These are phyloP conservation scores for Meyerozyma carpophila DNA, from an alignment of 1,139 yeast species.

Conservation along the genomic window DNA sequence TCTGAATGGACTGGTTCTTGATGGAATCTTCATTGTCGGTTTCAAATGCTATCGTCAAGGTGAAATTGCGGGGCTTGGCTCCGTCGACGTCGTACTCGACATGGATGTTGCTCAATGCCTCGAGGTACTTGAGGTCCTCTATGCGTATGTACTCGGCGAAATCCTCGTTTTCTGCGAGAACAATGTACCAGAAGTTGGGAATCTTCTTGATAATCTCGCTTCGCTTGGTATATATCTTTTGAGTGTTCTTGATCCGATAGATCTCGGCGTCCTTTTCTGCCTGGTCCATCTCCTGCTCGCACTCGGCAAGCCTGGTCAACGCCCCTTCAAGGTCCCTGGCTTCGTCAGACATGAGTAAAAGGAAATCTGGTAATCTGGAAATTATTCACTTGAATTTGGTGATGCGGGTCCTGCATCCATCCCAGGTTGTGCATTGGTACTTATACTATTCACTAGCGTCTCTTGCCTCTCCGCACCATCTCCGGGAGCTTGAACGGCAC, in stretches of 20 bases:
- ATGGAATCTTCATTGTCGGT: constrained; percentile 33
- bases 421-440: neutral
- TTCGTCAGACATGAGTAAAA: constrained; percentile 1
- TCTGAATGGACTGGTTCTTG: constrained; percentile 48
- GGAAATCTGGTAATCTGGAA: no score
- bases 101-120: constrained; percentile 50
- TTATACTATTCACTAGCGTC: constrained; percentile 14
- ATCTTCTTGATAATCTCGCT: constrained; percentile 40
- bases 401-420: neutral
- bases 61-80: constrained; percentile 33
- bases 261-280: constrained; percentile 54
- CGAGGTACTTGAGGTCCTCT: constrained; percentile 65
- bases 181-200: constrained; percentile 74
- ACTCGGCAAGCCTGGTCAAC: constrained; percentile 36
- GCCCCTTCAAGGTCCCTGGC: constrained; percentile 6
- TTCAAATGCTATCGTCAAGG: constrained; percentile 50
- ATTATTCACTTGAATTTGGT: neutral
- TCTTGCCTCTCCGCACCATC: constrained; percentile 58
- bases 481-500: constrained; percentile 92
- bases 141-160: constrained; percentile 65
- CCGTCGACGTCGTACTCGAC: constrained; percentile 44
- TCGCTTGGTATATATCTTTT: constrained; percentile 46
- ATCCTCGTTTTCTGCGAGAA: constrained; percentile 69
- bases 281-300: constrained; percentile 50
- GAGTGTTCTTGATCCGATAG: constrained; percentile 44